Percentiles rank a stretch among this genome's conserved stretches.
Evolutionary conservation across 2,329 filamentous ascomycete genomes (phyloP).

Genomic region (Anthostomella pinea): DNA sequence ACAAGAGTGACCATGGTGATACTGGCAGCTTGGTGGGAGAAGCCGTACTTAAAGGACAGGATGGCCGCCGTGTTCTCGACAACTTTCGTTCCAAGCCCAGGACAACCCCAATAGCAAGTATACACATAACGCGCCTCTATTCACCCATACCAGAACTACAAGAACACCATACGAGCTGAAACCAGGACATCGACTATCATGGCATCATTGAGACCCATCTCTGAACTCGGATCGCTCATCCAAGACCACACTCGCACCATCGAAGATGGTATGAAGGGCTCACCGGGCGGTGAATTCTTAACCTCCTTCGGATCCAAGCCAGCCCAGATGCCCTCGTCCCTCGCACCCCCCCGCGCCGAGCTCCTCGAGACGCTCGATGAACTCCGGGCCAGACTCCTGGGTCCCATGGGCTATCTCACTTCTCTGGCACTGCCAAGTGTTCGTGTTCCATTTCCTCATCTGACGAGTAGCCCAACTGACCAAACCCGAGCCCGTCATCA

Average conservation of each 20-base stretch:
- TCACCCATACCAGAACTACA: too few species aligned
- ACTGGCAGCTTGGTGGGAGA: too few species aligned
- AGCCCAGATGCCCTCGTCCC: slow-evolving; percentile 8
- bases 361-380: slow-evolving; percentile 25
- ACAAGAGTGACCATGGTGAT: too few species aligned
- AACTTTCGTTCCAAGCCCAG: too few species aligned
- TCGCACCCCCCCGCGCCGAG: slow-evolving; percentile 15
- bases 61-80: too few species aligned
- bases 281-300: slow-evolving; percentile 20
- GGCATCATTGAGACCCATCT: slow-evolving; percentile 20
- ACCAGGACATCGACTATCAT: slow-evolving; percentile 7
- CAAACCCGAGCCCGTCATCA: slow-evolving; percentile 13
- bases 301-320: slow-evolving; percentile 17
- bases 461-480: slow-evolving; percentile 3
- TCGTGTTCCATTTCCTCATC: slow-evolving; percentile 3
- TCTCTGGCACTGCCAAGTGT: slow-evolving; percentile 14
- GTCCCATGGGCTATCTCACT: slow-evolving; percentile 21
- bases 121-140: too few species aligned
- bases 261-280: slow-evolving; percentile 18
- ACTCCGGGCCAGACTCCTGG: slow-evolving; percentile 19
- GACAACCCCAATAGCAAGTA: too few species aligned
- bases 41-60: too few species aligned
- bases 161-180: too few species aligned
- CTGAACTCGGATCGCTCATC: slow-evolving; percentile 24
- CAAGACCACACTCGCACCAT: slow-evolving; percentile 15